A percentile compares a stretch with the other conserved stretches of the same genome.
Evolutionary conservation across 441 rosid species (phyloP).

Genomic region (Populus trichocarpa): DNA sequence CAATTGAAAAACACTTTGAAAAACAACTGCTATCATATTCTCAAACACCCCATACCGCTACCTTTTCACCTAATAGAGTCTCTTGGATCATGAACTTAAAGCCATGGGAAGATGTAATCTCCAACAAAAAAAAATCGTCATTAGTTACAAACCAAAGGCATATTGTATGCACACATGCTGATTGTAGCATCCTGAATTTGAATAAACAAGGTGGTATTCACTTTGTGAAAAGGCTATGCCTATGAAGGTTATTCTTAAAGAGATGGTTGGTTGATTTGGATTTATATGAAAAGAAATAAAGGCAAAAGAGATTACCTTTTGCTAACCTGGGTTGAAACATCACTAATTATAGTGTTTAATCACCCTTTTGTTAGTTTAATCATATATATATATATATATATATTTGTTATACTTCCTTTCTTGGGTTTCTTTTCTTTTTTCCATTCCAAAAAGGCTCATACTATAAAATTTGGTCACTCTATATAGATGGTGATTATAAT

Average conservation of each 20-base stretch:
- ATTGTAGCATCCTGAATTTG: background rate
- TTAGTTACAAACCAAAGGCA: background rate
- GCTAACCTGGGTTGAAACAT: background rate
- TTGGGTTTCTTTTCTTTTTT: background rate
- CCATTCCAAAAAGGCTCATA: background rate
- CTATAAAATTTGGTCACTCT: background rate
- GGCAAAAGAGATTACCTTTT: constrained; percentile 8
- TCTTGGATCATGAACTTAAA: too few species aligned
- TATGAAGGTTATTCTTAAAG: too few species aligned
- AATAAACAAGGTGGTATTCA: background rate
- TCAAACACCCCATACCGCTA: too few species aligned
- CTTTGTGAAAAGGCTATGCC: constrained; percentile 4
- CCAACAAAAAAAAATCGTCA: background rate
- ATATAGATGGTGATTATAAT: background rate
- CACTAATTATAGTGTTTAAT: background rate
- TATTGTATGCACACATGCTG: background rate
- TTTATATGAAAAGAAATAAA: background rate
- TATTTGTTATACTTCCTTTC: background rate
- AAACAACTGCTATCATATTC: accelerated
- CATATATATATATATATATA: too few species aligned
- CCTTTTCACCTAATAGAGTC: too few species aligned
- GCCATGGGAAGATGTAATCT: too few species aligned
- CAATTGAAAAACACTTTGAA: too few species aligned
- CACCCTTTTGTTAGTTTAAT: background rate
- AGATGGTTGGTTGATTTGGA: background rate